Evolutionary conservation across 805 yeast genomes (phyloP), one percentile per base, ranked within the genome.

Genomic region (Tetrapisispora iriomotensis): DNA sequence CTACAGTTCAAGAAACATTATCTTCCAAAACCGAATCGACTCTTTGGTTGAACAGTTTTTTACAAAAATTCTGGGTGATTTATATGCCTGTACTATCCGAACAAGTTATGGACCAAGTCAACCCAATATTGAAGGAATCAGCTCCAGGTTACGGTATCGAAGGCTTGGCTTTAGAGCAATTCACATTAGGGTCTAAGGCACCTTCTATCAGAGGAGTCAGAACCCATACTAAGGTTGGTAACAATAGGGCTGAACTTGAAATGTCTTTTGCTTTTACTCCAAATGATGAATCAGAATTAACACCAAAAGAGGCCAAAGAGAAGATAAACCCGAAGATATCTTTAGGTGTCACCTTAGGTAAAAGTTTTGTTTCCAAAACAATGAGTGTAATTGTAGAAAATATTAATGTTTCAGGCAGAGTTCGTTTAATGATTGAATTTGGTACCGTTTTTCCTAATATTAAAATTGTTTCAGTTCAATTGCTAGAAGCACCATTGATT

Each of bases 91-190:
- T 83, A 1, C 65, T 83, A 37, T 78, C 87, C 6, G 85, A 81
- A 48, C 77, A 75, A 61, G 94, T 83, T 19, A 69, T 76, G 58
- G 72, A 71, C 36, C 74, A 72, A 51, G 82, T 85, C n/a, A 82
- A 81, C 50, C 78, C 75, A 19, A 67, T 72, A 14, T 62, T 83
- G 54, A 74, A 76, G 34, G 87, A 75, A 52, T 75, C 77, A 45
- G 85, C 82, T 4, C 90, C 94, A 12, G 94, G 94, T 21, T 78
- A 75, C 51, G 92, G 92, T 56, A 82, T 83, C 52, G 88, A 82
- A 42, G 79, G 77, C 6, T 56, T 83, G 37, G 67, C 82, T 6
- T 64, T 83, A 49, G 87, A 82, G 45, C 82, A 82, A 56, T 83
- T 83, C 55, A 83, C 88, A 2, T 60, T 83, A 43, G 94, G 94